Base-by-base conservation (phyloP, 2,329 filamentous ascomycete genomes). In the Fusarium hainanense region DNA sequence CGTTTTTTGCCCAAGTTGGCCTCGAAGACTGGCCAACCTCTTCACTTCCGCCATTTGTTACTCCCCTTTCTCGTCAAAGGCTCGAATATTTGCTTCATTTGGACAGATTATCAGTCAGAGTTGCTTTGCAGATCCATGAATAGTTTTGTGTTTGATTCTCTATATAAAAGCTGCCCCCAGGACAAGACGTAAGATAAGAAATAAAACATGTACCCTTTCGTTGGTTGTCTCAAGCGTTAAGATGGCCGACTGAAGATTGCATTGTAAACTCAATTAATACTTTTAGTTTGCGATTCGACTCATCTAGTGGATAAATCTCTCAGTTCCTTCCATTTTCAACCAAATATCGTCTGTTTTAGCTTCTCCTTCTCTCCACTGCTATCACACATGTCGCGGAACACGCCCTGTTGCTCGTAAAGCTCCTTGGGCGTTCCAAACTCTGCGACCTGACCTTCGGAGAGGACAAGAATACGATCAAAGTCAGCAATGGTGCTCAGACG, bases 401-500 rank as follows among this genome's bases (percentile, higher is more conserved):
- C 79, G 7, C 87, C 81, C 21, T 85, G 79, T 74, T 78, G 82
- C 54, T 82, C 81, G 84, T 90, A 88, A 58, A 93, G 78, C 74
- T 91, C 87, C 70, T 77, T 82, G 3, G 91, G 91, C 8, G 82
- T 83, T 6, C 90, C 91, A 77, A 87, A 92, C 79, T 93, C 92
- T 18, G 88, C 87, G 0, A 90, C 90, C 44, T 79, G 80, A 0
- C 92, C 91, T 34, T 91, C 90, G 58, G 87, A 87, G 67, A 94
- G 82, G 8, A 94, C 91, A 13, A 93, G 82, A 60, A 93, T 91
- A 64, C 88, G 85, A 77, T 93, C 91, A 75, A 93, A 93, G 77
- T 93, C 91, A 6, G 89, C 90, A 79, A 94, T 92, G 1, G 92
- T 93, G 77, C 89, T 92, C 51, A 94, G 82, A 3, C 92, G 85